Evolutionary conservation across 75 land plant species (phyloP), one percentile per base, ranked within the genome.

Genomic region (Selaginella tamariscina): DNA sequence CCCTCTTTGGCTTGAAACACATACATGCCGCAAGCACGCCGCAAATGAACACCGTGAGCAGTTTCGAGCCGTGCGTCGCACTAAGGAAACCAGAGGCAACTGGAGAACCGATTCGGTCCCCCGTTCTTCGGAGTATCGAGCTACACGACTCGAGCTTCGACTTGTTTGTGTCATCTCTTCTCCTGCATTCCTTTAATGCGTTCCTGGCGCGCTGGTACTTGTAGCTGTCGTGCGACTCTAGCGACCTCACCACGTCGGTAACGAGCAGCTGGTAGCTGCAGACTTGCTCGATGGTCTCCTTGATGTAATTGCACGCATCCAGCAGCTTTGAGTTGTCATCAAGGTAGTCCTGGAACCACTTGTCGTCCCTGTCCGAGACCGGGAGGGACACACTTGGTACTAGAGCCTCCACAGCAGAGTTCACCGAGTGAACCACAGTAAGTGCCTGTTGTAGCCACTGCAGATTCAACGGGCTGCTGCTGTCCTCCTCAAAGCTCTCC

Each of bases 341-440:
- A 66, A 88, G 64, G 66, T 88, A 88, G 1, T 79, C 71, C 66
- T 85, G 82, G 30, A 83, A 75, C 88, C 88, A 88, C 54, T 83
- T 83, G 44, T 88, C 80, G 54, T 88, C 85, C 83, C 88, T 79
- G 23, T 83, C 82, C 54, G 75, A 67, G 11, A 83, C 78, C 67
- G 88, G 91, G 29, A 83, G 78, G 57, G 78, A 73, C 33, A 88
- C 82, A 29, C 83, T 75, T 13, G 73, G 68, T 5, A 88, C 81
- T 0, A 88, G 69, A 9, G 74, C 44, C 33, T 81, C 80, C 20
- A 85, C 70, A 33, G 69, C 79, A 29, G 24, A 69, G 33, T 85
- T 82, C 26, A 73, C 81, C 27, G 68, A 75, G 30, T 62, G 81
- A 1, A 88, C 67, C 2, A 66, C 79, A 27, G 77, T 68, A 70